phyloP scores from a whole-genome alignment of 805 yeast genomes.

The Pichia rugopelliculosa region DNA sequence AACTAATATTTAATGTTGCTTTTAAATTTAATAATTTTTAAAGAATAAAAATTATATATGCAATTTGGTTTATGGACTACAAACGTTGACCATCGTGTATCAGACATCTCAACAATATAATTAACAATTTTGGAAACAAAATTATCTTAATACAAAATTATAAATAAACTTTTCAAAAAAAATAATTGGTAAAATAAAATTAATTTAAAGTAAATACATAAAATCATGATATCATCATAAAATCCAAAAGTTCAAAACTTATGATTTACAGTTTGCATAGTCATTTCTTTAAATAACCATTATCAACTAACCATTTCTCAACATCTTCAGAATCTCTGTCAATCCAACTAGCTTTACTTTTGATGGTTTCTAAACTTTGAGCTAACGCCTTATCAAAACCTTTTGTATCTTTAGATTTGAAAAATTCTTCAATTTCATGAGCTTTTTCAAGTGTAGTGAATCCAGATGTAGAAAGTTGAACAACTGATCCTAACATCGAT shows the following conservation, averaged over 20 bases:
- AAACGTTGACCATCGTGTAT: too few species aligned
- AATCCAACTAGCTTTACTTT: constrained; percentile 48
- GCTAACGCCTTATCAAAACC: constrained; percentile 53
- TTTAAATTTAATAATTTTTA: too few species aligned
- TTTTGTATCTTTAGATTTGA: constrained; percentile 40
- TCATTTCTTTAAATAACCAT: constrained; percentile 16
- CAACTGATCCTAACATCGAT: constrained; percentile 71
- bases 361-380: constrained; percentile 52
- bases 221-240: too few species aligned
- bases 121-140: too few species aligned
- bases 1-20: too few species aligned
- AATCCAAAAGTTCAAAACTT: too few species aligned
- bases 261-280: neutral
- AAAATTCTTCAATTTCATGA: constrained; percentile 40
- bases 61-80: too few species aligned
- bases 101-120: too few species aligned
- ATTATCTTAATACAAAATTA: too few species aligned
- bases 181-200: neutral
- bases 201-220: too few species aligned
- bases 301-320: constrained; percentile 35
- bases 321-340: constrained; percentile 42
- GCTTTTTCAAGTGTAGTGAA: constrained; percentile 35
- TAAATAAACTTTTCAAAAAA: too few species aligned
- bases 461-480: constrained; percentile 45
- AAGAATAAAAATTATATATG: too few species aligned